Evolutionary conservation across 768 basidiomycete genomes (phyloP), one percentile per base, ranked within the genome.

Genomic region (Lactarius quietus): DNA sequence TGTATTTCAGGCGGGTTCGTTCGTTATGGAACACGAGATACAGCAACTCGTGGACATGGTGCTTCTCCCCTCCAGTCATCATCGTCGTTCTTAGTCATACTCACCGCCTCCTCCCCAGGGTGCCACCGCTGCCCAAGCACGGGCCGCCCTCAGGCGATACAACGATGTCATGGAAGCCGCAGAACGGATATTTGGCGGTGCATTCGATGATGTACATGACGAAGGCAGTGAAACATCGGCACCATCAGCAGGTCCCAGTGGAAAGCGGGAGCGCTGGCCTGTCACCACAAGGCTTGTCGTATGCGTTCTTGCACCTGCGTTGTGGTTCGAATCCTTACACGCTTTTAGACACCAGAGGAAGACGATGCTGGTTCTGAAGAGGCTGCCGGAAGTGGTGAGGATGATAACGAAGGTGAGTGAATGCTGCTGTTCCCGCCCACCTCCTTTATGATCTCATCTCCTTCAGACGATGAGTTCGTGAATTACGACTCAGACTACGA

Each of bases 101-200:
- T 45, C 53, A n/a, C 26, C 12, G 48, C n/a, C 29, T 63, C 62
- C n/a, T 26, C 61, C 62, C 43, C 64, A 95, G 95, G 95, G 95
- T 70, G 93, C 93, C 35, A 91, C 89, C 0, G 74, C 77, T 14
- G 84, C 86, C 15, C 91, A 95, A 78, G 95, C 95, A 45, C 84
- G 84, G 70, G 91, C 89, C 35, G 95, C 95, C 20, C 76, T 97
- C 72, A 83, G 81, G 67, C 86, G 87, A 71, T 84, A 90, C 73
- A 90, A 86, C 67, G 94, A 98, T 81, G 93, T 95, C 39, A 92
- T 93, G 90, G 82, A 91, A 72, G 95, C 95, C 17, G 93, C 94
- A 3, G 93, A 93, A 74, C 82, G 82, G 54, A 86, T 93, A 65
- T 90, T 93, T 66, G 88, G 90, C 67, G 95, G 95, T 15, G 86